Conservation (phyloP, 371 early-diverging fungal genomes). For the Coemansia sp. region DNA sequence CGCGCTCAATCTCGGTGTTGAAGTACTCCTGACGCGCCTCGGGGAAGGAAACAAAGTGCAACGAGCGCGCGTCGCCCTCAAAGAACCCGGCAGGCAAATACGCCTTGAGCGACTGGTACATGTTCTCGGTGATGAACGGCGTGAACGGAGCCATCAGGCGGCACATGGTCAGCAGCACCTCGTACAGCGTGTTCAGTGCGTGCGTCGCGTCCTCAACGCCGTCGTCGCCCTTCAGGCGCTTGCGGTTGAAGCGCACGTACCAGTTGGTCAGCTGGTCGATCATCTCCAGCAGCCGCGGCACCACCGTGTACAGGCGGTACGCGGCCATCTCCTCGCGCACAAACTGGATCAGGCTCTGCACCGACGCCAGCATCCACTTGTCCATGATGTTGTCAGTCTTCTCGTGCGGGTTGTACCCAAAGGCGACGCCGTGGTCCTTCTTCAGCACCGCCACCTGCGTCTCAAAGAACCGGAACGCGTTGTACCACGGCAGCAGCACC, state of each 20-base stretch:
- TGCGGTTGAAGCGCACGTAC: slow-evolving; percentile 99
- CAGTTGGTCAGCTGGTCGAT: slow-evolving; percentile 99
- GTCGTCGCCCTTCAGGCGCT: slow-evolving; percentile 94
- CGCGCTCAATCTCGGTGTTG: slow-evolving; percentile 91
- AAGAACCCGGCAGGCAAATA: slow-evolving; percentile 61
- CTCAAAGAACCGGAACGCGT: slow-evolving; percentile 96
- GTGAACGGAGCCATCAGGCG: slow-evolving; percentile 99
- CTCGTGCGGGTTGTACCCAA: slow-evolving; percentile 61
- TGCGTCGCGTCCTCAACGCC: slow-evolving; percentile 81
- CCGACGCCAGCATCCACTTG: slow-evolving; percentile 95
- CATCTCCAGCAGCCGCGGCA: slow-evolving; percentile 85
- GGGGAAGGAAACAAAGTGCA: slow-evolving; percentile 95
- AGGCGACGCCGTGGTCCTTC: slow-evolving; percentile 82
- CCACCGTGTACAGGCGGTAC: slow-evolving; percentile 97
- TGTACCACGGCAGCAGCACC: slow-evolving; percentile 99
- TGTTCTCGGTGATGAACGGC: slow-evolving; percentile 98
- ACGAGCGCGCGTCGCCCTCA: slow-evolving; percentile 76
- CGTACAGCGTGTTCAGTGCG: slow-evolving; percentile 91
- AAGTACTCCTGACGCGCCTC: slow-evolving; percentile 93
- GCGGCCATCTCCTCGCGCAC: slow-evolving; percentile 91
- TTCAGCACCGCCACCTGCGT: slow-evolving; percentile 87
- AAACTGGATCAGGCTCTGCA: slow-evolving; percentile 90
- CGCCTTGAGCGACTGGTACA: slow-evolving; percentile 91
- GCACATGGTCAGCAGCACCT: slow-evolving; percentile 91
- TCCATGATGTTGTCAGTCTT: slow-evolving; percentile 94